A percentile compares a stretch with the other conserved stretches of the same genome.
phyloP scores from a whole-genome alignment of 2,329 filamentous ascomycete species.

The Xylaria multiplex region DNA sequence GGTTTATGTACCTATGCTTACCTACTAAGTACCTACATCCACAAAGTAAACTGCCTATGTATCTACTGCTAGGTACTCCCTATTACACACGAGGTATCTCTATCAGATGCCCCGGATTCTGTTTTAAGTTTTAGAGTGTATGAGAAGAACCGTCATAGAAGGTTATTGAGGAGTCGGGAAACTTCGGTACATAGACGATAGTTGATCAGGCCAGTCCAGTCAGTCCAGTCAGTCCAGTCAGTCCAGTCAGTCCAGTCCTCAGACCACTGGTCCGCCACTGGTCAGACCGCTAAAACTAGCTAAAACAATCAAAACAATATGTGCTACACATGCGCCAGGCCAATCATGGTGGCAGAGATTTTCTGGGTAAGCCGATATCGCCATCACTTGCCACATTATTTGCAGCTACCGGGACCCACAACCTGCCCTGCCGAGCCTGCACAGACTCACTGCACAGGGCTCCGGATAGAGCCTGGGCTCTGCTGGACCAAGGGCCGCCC shows the following conservation, averaged over 20 bases:
- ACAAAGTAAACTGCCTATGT: no score
- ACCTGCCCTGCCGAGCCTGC: constrained; percentile 4
- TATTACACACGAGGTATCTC: no score
- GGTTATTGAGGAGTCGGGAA: neutral
- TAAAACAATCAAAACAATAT: neutral
- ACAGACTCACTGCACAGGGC: neutral
- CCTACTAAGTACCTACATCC: no score
- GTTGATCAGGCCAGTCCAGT: constrained; percentile 1
- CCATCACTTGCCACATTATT: constrained; percentile 15
- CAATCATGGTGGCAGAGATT: constrained; percentile 29
- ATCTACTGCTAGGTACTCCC: no score
- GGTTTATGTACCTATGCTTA: no score
- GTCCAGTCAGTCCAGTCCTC: neutral
- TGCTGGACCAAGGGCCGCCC: constrained; percentile 11
- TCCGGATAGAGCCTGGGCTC: neutral
- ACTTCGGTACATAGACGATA: neutral
- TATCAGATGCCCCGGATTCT: no score
- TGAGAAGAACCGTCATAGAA: no score
- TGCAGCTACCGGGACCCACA: constrained; percentile 14
- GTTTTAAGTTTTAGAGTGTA: no score
- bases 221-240: neutral
- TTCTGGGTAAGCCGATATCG: constrained; percentile 32
- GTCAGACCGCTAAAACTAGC: constrained; percentile 15
- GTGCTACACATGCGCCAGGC: constrained; percentile 13
- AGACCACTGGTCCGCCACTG: neutral